Base-by-base conservation (phyloP, 176 grass and related monocot species). In the Otatea glauca region DNA sequence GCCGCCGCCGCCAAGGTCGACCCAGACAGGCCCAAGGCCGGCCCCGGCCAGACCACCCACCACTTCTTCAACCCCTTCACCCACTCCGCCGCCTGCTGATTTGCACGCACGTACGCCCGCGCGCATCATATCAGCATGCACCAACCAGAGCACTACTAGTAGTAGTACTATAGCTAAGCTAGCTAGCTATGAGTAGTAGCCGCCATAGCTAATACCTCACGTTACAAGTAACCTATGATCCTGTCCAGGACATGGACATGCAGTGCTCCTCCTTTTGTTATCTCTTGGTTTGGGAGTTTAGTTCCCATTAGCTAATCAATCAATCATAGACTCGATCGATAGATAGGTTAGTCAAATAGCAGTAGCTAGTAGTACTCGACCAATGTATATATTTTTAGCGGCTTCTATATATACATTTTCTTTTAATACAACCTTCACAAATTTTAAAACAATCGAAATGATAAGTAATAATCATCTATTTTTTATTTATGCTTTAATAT, bases 31-130 rank as follows among this genome's bases (percentile, higher is more conserved):
- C 42, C 87, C 61, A 86, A 82, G 68, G 77, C 88, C 6, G 61
- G 73, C 15, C 81, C 80, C 1, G 45, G 44, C 62, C 44, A 54
- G 38, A 29, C 79, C 35, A 83, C 89, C 24, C 85, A 86, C 81
- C 94, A 88, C 88, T 98, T 95, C 89, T 98, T 92, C 89, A 97
- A 91, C 66, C 91, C 95, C 37, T 94, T 93, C 84, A 94, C 95
- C 71, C 95, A 92, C 84, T 90, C 90, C 50, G 88, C 92, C 77
- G 84, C 92, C 78, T 97, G 92, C 91, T 97, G 84, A 91, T 83
- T 13, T 4, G 13, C 55, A 6, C 44, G 24, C 25, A 18, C 63
- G 61, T 53, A 41, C 64, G 49, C 34, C 9, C 67, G 39, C 17
- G 32, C 39, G 32, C 25, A 69, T 49, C 20, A 37, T 34, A 59